Base-by-base conservation (phyloP, 371 early-diverging fungal species). In the Mucor racemosus region DNA sequence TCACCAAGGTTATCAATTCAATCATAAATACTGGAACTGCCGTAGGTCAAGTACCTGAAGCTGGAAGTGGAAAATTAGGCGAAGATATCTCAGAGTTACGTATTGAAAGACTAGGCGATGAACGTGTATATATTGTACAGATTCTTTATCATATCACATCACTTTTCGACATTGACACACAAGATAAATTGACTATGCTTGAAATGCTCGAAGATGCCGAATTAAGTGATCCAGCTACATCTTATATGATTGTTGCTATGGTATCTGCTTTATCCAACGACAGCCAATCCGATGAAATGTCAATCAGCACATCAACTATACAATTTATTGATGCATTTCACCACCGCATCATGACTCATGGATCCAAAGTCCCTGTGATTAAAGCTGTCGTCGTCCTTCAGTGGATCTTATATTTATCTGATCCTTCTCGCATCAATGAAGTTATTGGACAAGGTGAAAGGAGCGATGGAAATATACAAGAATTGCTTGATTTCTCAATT, bases 301-400 rank as follows among this genome's bases (percentile, higher is more conserved):
- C 17, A 9, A 46, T 42, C 0, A 62, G 44, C 15, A 5, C 31
- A 33, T 14, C 46, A 5, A 58, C 44, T 5, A 5, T 60, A 13
- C 46, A 68, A 9, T 75, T 78, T 56, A 48, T 71, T 14, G 38
- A 64, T n/a, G 34, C 26, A n/a, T 68, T 79, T 41, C 75, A 82
- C 19, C 44, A 75, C 31, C 57, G 73, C 19, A 68, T 78, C 60
- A 73, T 65, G 67, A 73, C 61, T 54, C 62, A 59, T 65, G 65
- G 64, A 54, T 88, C 88, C 79, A 73, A 74, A 31, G 83, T 85
- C 15, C 86, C 86, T 6, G 89, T 85, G 0, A 76, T 92, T 36
- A 86, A 88, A 57, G 85, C 89, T 7, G 72, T 88, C 0, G 73
- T 91, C 21, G 74, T 86, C 46, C 72, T 94, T 44, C 94, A 94